Conservation (phyloP, 2,329 filamentous ascomycete genomes). For the Davidsoniella australis region DNA sequence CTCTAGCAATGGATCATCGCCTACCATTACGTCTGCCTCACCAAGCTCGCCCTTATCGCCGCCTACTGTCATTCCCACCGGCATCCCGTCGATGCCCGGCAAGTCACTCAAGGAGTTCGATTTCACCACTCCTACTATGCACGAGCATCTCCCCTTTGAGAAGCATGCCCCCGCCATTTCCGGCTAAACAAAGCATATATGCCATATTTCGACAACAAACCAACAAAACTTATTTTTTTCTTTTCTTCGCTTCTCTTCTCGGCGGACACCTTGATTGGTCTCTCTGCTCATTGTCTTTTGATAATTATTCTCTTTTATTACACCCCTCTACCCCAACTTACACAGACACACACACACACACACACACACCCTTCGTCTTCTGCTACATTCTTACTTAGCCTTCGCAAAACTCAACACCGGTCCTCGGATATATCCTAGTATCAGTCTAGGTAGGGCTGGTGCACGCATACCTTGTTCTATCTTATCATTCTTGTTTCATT, state of each 20-base stretch:
- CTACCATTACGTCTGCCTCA: slow-evolving; percentile 25
- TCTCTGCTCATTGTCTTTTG: slow-evolving; percentile 12
- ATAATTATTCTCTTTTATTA: slow-evolving; percentile 9
- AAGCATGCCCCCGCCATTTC: slow-evolving; percentile 7
- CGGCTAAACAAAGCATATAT: background rate
- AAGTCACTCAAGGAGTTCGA: slow-evolving; percentile 7
- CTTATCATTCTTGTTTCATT: background rate
- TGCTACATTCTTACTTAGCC: background rate
- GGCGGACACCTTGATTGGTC: slow-evolving; percentile 11
- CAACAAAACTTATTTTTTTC: background rate
- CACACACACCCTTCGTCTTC: background rate
- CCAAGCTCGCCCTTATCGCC: slow-evolving; percentile 30
- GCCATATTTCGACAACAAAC: background rate
- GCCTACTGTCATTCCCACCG: slow-evolving; percentile 5
- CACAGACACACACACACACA: too few relatives aligned
- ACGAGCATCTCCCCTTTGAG: slow-evolving; percentile 9
- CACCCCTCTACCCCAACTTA: background rate
- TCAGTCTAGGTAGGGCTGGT: slow-evolving; percentile 9
- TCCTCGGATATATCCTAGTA: slow-evolving; percentile 5
- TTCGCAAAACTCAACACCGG: background rate
- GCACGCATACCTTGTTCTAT: background rate
- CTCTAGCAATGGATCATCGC: slow-evolving; percentile 18
- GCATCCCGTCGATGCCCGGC: background rate
- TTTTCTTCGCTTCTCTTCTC: slow-evolving; percentile 5
- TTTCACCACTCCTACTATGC: slow-evolving; percentile 6